A percentile compares a stretch with the other conserved stretches of the same genome.
Conservation (phyloP, 345 rosid genomes). For the Nasturtium officinale region DNA sequence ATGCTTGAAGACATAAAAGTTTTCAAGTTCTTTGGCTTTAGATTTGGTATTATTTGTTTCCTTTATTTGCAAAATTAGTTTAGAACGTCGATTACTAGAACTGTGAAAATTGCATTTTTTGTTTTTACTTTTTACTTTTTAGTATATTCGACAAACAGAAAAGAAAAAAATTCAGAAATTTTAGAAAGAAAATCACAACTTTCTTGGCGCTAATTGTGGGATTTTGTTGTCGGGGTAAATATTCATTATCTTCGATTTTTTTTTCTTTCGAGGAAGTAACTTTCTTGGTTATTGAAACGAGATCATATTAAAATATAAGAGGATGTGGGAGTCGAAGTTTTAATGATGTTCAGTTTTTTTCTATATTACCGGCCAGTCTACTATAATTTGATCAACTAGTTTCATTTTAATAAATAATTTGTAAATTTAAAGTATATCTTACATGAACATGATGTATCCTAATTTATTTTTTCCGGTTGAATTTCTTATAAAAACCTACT, state of each 20-base stretch:
- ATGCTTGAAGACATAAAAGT: slow-evolving; percentile 10
- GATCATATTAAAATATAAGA: background rate
- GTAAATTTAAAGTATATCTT: background rate
- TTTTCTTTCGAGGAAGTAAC: background rate
- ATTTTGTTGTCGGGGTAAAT: slow-evolving; percentile 6
- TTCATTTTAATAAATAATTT: background rate
- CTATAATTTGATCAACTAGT: background rate
- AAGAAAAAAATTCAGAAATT: background rate
- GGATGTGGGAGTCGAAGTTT: background rate
- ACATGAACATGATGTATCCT: background rate
- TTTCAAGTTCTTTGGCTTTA: slow-evolving; percentile 16
- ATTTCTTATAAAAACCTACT: background rate
- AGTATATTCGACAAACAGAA: background rate
- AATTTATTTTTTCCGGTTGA: background rate
- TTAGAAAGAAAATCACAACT: background rate
- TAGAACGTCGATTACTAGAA: background rate
- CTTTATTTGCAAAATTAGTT: background rate
- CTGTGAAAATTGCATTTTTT: slow-evolving; percentile 45
- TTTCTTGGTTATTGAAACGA: slow-evolving; percentile 16
- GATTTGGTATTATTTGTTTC: background rate
- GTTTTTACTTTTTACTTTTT: background rate
- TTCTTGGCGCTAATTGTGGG: slow-evolving; percentile 3
- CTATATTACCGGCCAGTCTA: background rate
- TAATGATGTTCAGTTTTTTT: background rate
- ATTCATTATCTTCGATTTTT: background rate